Conservation (phyloP, 2,329 filamentous ascomycete species). For the Fusarium globosum region DNA sequence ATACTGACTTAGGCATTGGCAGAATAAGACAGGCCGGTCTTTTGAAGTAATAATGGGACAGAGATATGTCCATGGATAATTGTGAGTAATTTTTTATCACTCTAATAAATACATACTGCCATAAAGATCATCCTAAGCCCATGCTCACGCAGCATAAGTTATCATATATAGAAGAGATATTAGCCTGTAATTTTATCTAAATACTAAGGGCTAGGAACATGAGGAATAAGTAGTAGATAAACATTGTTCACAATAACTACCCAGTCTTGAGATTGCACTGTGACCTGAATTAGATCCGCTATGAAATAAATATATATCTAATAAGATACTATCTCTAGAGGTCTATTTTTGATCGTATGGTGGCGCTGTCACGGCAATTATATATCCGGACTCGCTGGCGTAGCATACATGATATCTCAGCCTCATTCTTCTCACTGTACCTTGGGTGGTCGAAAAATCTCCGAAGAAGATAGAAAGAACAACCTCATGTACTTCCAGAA, state of each 20-base stretch:
- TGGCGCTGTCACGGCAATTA: neutral
- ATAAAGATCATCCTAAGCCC: too few relatives aligned
- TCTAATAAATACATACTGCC: too few relatives aligned
- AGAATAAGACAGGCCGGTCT: neutral
- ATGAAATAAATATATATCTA: neutral
- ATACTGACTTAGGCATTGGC: neutral
- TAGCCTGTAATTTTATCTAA: too few relatives aligned
- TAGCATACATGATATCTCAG: neutral
- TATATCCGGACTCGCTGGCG: neutral
- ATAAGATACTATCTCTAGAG: neutral
- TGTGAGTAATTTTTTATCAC: neutral
- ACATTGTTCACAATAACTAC: neutral
- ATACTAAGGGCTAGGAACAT: neutral
- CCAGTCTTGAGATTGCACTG: neutral
- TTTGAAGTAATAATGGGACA: neutral
- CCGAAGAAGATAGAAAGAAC: slow-evolving; percentile 1
- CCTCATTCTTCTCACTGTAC: neutral
- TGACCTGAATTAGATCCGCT: neutral
- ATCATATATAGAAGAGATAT: neutral
- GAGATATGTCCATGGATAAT: neutral
- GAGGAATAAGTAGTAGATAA: neutral
- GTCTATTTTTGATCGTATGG: too few relatives aligned
- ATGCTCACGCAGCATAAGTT: neutral
- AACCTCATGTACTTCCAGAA: slow-evolving; percentile 24
- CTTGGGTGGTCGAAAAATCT: neutral